Conservation (phyloP, 805 yeast genomes). For the Blastobotrys muscicola region DNA sequence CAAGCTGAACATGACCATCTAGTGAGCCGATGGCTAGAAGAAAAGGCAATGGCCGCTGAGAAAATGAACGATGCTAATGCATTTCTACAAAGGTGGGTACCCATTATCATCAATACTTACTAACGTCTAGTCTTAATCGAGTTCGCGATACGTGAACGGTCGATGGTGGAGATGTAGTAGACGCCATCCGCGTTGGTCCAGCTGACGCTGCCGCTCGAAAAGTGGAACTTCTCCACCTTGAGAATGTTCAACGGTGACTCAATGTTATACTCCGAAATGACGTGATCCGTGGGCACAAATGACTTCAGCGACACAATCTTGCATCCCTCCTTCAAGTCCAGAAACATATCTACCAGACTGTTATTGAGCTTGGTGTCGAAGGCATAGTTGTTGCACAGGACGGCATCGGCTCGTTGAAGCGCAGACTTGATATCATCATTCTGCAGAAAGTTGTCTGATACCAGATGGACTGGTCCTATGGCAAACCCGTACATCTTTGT, state of each 20-base stretch:
- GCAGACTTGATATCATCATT: constrained; percentile 46
- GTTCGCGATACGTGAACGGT: constrained; percentile 22
- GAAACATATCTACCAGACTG: constrained; percentile 55
- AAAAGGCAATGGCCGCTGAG: constrained; percentile 52
- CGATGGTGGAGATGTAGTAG: constrained; percentile 68
- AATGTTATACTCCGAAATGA: constrained; percentile 43
- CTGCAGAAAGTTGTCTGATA: constrained; percentile 62
- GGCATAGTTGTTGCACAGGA: constrained; percentile 73
- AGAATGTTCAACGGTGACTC: constrained; percentile 56
- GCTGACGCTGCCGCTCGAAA: constrained; percentile 66
- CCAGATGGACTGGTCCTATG: constrained; percentile 47
- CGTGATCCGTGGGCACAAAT: constrained; percentile 67
- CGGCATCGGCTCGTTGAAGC: constrained; percentile 55
- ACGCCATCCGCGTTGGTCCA: constrained; percentile 80
- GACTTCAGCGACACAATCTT: constrained; percentile 72
- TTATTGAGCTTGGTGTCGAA: constrained; percentile 69
- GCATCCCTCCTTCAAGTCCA: constrained; percentile 60
- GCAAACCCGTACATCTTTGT: constrained; percentile 55
- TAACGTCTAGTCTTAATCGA: constrained; percentile 6
- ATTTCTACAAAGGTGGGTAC: constrained; percentile 17
- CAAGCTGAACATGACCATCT: constrained; percentile 41
- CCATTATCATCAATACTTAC: background rate
- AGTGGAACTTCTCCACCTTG: constrained; percentile 50
- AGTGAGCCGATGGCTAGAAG: constrained; percentile 50
- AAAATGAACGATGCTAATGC: constrained; percentile 40